Evolutionary conservation across 1,284 basidiomycete genomes (phyloP), one percentile per base, ranked within the genome.

Genomic region (Irpex sp.): DNA sequence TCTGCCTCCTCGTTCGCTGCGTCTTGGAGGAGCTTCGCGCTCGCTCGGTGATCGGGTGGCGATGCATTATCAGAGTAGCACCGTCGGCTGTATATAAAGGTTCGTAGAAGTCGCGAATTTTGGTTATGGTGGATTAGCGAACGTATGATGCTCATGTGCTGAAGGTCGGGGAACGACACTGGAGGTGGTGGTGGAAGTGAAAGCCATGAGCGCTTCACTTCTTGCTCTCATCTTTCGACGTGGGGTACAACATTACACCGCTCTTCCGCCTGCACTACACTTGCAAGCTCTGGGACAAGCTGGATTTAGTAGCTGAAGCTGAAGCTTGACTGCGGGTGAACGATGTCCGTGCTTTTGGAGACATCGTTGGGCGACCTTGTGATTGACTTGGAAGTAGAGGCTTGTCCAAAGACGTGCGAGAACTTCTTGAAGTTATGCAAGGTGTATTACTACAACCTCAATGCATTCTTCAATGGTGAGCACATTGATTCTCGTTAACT

Each of bases 371-470:
- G 96, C 65, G 96, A 98, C 79, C 83, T 98, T 62, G 93, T 98
- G 67, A 94, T 98, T 73, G 97, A 98, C 79, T 83, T 98, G 56
- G 94, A 98, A 74, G 88, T 92, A n/a, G 93, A 96, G 9, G 79
- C 82, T 49, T 98, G 96, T 74, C 97, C 97, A 0, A 88, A 85
- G 73, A 93, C 91, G 40, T 95, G 92, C 78, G 86, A 93, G 75
- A 99, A 98, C 82, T 98, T 98, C 74, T 85, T 99, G 66, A 98
- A 99, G 76, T 83, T 99, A 61, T 98, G 96, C 80, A 97, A 97
- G 80, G 82, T 93, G 65, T 97, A 98, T 76, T 97, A 97, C 75
- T 98, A 97, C 81, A 96, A 95, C 74, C 80, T 97, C 67, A 93
- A 95, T 74, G 93, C 94, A 0, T 98, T 99, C 81, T 97, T 97